These are phyloP conservation scores for Boechera divaricarpa DNA, from an alignment of 345 rosid genomes.

Conservation along the genomic window DNA sequence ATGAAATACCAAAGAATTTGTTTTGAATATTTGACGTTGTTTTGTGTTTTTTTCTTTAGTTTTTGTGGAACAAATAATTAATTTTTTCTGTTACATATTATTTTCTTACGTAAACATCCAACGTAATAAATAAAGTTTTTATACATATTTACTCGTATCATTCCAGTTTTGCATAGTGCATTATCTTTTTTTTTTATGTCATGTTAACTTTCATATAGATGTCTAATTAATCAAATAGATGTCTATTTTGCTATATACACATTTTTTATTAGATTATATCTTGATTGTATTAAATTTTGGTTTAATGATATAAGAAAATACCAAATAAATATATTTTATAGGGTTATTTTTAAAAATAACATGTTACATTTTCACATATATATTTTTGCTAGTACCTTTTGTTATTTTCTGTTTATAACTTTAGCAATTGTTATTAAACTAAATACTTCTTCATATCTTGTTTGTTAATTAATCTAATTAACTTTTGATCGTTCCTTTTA, in stretches of 20 bases:
- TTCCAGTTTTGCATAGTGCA: neutral
- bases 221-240: neutral
- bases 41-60: no score
- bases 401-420: neutral
- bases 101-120: no score
- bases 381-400: neutral
- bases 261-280: no score
- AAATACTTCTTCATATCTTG: neutral
- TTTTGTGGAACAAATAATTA: no score
- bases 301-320: neutral
- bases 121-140: no score
- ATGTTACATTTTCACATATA: neutral
- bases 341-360: neutral
- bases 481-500: neutral
- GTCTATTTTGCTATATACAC: no score
- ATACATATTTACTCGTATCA: no score
- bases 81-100: neutral
- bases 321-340: neutral
- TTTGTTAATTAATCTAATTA: neutral
- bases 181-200: neutral
- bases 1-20: no score
- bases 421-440: neutral
- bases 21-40: no score
- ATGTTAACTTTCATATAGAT: neutral
- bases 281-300: neutral